A percentile compares a stretch with the other conserved stretches of the same genome.
phyloP scores from a whole-genome alignment of 805 yeast genomes.

The Lachancea lanzarotensis region DNA sequence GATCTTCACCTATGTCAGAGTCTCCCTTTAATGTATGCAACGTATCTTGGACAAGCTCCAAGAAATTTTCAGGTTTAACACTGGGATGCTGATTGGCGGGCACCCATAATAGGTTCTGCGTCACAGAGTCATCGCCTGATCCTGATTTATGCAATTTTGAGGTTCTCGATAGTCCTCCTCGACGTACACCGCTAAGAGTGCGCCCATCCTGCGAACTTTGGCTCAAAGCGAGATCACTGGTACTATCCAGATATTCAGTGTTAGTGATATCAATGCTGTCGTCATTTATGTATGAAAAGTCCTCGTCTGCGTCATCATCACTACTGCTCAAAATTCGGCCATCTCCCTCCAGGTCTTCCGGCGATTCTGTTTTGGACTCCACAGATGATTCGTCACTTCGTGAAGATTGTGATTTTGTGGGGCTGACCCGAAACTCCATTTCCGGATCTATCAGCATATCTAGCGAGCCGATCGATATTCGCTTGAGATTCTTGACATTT shows the following conservation, averaged over 20 bases:
- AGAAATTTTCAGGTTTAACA: constrained; percentile 84
- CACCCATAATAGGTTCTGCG: constrained; percentile 74
- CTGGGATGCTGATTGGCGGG: constrained; percentile 94
- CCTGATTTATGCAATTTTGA: neutral
- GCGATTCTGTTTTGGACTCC: constrained; percentile 5
- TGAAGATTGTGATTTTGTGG: constrained; percentile 17
- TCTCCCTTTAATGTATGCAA: constrained; percentile 27
- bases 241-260: constrained; percentile 23
- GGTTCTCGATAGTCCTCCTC: constrained; percentile 13
- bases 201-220: neutral
- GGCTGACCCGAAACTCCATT: constrained; percentile 42
- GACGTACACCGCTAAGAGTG: constrained; percentile 12
- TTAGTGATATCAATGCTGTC: constrained; percentile 27
- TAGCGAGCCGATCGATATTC: constrained; percentile 60
- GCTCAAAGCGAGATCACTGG: neutral
- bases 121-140: constrained; percentile 10
- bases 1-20: constrained; percentile 12
- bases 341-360: neutral
- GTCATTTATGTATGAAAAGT: constrained; percentile 9
- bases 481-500: constrained; percentile 65
- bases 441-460: constrained; percentile 62
- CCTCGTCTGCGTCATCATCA: constrained; percentile 10
- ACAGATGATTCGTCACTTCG: constrained; percentile 3
- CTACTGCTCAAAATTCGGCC: neutral
- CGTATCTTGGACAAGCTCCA: constrained; percentile 52